Conservation (phyloP, 1,139 yeast species). For the Geotrichum carabidarum region DNA sequence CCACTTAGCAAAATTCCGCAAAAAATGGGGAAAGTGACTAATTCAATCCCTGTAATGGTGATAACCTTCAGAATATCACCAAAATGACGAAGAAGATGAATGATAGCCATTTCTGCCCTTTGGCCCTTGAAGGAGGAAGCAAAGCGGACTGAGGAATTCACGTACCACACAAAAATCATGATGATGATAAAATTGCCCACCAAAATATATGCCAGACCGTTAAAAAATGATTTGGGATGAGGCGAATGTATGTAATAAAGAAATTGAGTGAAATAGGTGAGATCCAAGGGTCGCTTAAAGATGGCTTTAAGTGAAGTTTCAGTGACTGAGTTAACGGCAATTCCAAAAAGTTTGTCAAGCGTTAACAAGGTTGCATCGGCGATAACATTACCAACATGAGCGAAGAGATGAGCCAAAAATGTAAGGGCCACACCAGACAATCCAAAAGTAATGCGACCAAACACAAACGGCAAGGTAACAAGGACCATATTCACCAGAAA, state of each 20-base stretch:
- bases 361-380: slow-evolving; percentile 5
- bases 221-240: slow-evolving; percentile 20
- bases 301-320: slow-evolving; percentile 4
- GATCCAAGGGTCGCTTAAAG: not conserved
- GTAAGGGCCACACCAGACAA: not conserved
- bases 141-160: slow-evolving; percentile 23
- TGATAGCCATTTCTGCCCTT: slow-evolving; percentile 22
- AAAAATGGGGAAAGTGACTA: slow-evolving; percentile 75
- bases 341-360: not conserved
- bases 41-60: slow-evolving; percentile 68
- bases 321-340: not conserved
- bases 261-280: slow-evolving; percentile 6
- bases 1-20: slow-evolving; percentile 78
- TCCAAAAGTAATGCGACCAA: not conserved
- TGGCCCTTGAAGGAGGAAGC: slow-evolving; percentile 18
- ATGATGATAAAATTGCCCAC: slow-evolving; percentile 22
- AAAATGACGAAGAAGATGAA: slow-evolving; percentile 33
- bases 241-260: slow-evolving; percentile 15
- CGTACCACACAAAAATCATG: slow-evolving; percentile 20
- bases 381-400: slow-evolving; percentile 4
- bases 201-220: slow-evolving; percentile 21
- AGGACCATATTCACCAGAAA: not conserved
- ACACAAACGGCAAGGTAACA: not conserved
- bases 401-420: not conserved
- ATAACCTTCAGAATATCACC: slow-evolving; percentile 68